Conservation (phyloP, 371 early-diverging fungal species). For the Mucor piriformis region DNA sequence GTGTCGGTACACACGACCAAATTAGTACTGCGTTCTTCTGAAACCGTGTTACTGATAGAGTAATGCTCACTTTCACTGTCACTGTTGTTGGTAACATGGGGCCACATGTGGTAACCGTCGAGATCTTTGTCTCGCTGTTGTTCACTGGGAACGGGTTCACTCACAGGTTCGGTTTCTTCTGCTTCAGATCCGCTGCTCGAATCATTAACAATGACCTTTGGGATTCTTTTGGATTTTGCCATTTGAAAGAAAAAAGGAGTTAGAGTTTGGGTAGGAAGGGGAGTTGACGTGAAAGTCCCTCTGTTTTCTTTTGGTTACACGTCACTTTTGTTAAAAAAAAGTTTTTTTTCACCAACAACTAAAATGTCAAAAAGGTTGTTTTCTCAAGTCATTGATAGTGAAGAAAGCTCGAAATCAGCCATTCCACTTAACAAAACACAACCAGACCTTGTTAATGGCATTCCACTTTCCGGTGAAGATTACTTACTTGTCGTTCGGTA, state of each 20-base stretch:
- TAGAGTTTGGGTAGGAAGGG: background rate
- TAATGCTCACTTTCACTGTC: too few species aligned
- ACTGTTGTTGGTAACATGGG: too few species aligned
- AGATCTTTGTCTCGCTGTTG: too few species aligned
- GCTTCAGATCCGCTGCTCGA: background rate
- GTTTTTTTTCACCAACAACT: background rate
- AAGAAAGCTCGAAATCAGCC: conserved; percentile 26
- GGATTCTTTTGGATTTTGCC: background rate
- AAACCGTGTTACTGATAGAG: too few species aligned
- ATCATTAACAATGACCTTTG: background rate
- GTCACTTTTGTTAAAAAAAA: background rate
- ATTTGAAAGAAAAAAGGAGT: background rate
- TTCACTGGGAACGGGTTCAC: too few species aligned
- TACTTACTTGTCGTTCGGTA: conserved; percentile 52
- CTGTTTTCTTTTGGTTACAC: background rate
- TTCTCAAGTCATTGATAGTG: conserved; percentile 24
- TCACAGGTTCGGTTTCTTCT: too few species aligned
- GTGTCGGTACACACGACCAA: too few species aligned
- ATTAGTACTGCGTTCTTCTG: too few species aligned
- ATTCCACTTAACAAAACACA: conserved; percentile 34
- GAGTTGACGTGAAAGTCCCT: too few species aligned
- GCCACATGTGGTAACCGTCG: too few species aligned
- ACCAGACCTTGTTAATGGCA: conserved; percentile 41
- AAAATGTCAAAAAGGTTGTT: conserved; percentile 34
- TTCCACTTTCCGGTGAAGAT: conserved; percentile 52